Base-by-base conservation (phyloP, 2,329 filamentous ascomycete genomes). In the Byssothecium circinans region DNA sequence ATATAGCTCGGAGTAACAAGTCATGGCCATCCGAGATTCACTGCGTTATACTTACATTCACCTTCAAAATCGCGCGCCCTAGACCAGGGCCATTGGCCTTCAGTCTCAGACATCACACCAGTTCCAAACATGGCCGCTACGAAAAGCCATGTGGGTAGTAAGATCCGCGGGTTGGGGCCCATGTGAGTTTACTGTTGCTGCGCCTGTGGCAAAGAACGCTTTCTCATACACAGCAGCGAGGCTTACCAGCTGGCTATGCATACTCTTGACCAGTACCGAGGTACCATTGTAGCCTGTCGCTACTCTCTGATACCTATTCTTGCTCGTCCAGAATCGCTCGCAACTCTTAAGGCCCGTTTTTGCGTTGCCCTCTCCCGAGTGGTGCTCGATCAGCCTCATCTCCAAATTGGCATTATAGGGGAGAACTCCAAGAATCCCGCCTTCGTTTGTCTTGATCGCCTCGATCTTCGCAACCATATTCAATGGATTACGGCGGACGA, bases 201-300 rank as follows among this genome's bases (percentile, higher is more conserved):
- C 25, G 25, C 25, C 25, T n/a, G n/a, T n/a, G n/a, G 25, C 25
- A 27, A 27, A 11, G 11, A 27, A 7, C 25, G 25, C 25, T 27
- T 39, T 42, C 43, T 49, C 11, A 49, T 18, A 36, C 12, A 18
- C 35, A 18, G 20, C 36, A 56, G 55, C 36, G 55, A 58, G 33
- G 45, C 15, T 27, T 56, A 56, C 46, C 55, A 58, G 41, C 19
- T 45, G 19, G 55, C 50, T 22, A 73, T 74, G 19, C 66, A 80
- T 4, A 56, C 68, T 2, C 51, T 67, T 12, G 70, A 76, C 6
- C 77, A 78, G 45, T 67, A 74, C 47, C 74, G 80, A 41, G 81
- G 81, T 20, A 61, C 63, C n/a, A 62, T 84, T 1, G 76, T 80
- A 19, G 78, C 77, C 10, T 69, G 81, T n/a, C 73, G 75, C 27